Base-by-base conservation (phyloP, 1,284 basidiomycete genomes). In the Flammula alnicola region DNA sequence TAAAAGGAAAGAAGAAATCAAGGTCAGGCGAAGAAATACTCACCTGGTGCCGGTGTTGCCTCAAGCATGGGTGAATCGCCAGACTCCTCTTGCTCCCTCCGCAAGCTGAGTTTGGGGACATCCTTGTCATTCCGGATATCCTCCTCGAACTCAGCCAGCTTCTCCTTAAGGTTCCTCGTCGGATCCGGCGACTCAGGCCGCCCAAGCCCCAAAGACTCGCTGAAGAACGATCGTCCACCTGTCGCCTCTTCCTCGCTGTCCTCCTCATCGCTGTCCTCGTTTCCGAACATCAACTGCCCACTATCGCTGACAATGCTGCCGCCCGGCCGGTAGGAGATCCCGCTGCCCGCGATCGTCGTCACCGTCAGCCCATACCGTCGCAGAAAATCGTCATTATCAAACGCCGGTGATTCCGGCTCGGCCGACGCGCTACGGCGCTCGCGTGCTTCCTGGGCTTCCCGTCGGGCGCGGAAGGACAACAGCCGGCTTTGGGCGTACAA, bases 401-500 rank as follows among this genome's bases (percentile, higher is more conserved):
- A 51, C 3, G 37, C 12, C 8, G 44, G 27, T 9, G 45, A 43
- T 17, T 57, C 49, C 4, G n/a, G n/a, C n/a, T 51, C 40, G 14
- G 42, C 11, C 10, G 38, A 11, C 11, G 35, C 23, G 17, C 32
- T 46, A 22, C 51, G 5, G 40, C 80, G 77, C 38, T 83, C 78
- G 16, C 83, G 76, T 42, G 81, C 75, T 63, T 79, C 78, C 41
- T 72, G 68, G 10, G 76, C 77, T 58, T 82, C 79, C 58, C 74
- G 67, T 50, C 83, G 75, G 10, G 80, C 76, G 52, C 77, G 78
- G 74, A 79, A 87, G 6, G 81, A 75, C 64, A 77, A 70, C 43
- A 88, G 62, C 29, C 87, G 79, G 46, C 72, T 78, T 51, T 76
- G 69, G 0, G 86, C 71, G 64, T 88, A 94, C 47, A 93, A 75